phyloP scores from a whole-genome alignment of 2,329 filamentous ascomycete genomes.

The Penicillium aurantiogriseum region DNA sequence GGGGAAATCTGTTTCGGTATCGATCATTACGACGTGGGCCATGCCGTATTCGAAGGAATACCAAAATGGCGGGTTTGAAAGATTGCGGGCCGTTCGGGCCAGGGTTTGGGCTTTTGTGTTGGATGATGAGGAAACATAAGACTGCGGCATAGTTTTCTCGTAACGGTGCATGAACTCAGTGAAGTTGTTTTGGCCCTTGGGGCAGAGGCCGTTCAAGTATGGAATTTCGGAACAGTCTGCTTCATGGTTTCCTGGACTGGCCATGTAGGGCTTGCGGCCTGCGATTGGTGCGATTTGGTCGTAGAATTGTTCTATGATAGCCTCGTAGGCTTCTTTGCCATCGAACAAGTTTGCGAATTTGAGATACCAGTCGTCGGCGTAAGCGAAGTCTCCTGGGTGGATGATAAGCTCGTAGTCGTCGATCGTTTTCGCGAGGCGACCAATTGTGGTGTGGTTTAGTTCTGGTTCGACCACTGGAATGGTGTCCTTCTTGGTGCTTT shows the following conservation, averaged over 20 bases:
- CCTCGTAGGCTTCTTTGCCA: conserved; percentile 54
- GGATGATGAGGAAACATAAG: conserved; percentile 52
- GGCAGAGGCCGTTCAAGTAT: conserved; percentile 25
- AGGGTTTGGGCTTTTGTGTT: conserved; percentile 42
- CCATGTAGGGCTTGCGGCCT: conserved; percentile 57
- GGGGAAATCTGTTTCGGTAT: conserved; percentile 59
- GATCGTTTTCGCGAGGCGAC: conserved; percentile 51
- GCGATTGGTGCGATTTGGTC: conserved; percentile 55
- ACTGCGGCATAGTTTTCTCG: conserved; percentile 51
- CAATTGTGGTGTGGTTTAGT: conserved; percentile 60
- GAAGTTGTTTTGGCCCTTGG: conserved; percentile 58
- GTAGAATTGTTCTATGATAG: conserved; percentile 59
- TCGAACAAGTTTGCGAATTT: conserved; percentile 48
- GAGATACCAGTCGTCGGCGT: conserved; percentile 59
- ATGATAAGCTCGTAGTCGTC: conserved; percentile 55
- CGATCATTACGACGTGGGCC: conserved; percentile 55
- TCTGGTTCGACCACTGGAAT: conserved; percentile 53
- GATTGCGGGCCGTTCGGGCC: conserved; percentile 47
- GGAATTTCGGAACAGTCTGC: conserved; percentile 47
- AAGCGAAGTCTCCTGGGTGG: conserved; percentile 51
- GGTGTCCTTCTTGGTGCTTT: conserved; percentile 49
- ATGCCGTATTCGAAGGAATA: conserved; percentile 62
- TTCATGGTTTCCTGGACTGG: conserved; percentile 60
- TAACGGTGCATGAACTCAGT: conserved; percentile 60
- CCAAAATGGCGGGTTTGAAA: conserved; percentile 57